Evolutionary conservation across 2,329 filamentous ascomycete species (phyloP), one percentile per base, ranked within the genome.

Genomic region (Paecilomyces formosus): DNA sequence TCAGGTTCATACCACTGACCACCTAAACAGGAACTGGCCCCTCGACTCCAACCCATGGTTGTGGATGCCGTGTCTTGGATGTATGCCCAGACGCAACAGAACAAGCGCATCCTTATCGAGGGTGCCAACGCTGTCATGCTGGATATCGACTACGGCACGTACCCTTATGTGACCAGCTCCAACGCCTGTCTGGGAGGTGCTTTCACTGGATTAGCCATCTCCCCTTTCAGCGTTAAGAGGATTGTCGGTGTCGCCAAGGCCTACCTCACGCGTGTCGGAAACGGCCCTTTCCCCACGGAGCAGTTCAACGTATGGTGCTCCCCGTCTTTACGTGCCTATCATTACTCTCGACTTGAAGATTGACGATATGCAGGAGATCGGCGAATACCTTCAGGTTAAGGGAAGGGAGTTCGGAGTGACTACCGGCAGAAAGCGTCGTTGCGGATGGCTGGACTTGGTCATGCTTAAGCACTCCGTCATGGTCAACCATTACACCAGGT

Each of bases 361-460:
- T 45, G 15, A 45, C n/a, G 39, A 7, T 18, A 18, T n/a, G 18
- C 56, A 54, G 31, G 70, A 78, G 55, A 66, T 75, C 28, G 84
- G 84, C 62, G 81, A 85, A 35, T 82, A 79, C 67, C 76, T 86
- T 30, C 83, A 86, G 65, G 66, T 70, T 52, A 71, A 83, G 33
- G 84, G 84, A 53, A 77, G 78, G 58, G 84, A 86, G 61, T 74
- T 77, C 56, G 75, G 85, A 60, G 81, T 83, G 51, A 84, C 81
- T 2, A 87, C 85, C 5, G 85, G 85, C 56, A 81, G 85, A 54
- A 81, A 79, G 65, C 80, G 85, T 39, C 82, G 85, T 61, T 87
- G 85, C 64, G 85, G 85, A 55, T 87, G 84, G 84, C 79, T 87
- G 63, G 85, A 87, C 68, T 77, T 87, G 49, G 84, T 87, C n/a